Base-by-base conservation (phyloP, 2,329 filamentous ascomycete species). In the Ascochyta rabiei region DNA sequence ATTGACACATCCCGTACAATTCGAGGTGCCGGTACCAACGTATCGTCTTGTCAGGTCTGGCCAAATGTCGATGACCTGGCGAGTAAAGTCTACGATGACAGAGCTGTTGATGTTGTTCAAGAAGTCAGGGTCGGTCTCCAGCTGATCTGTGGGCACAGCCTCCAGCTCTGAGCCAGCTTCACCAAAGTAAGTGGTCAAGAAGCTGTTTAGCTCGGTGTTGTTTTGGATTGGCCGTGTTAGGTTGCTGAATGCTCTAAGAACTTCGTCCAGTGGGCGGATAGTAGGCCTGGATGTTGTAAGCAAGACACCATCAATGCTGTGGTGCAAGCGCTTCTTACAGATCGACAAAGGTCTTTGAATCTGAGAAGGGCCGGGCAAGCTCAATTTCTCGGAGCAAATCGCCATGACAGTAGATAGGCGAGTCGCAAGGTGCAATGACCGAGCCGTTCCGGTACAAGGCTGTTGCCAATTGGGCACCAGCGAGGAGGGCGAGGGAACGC, bases 341-440 rank as follows among this genome's bases (percentile, higher is more conserved):
- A 58, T 89, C 87, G 38, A 89, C 87, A 68, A 88, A 89, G 1
- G 86, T 88, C 79, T 89, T 89, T 56, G 86, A 89, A 74, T 89
- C 87, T 13, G 78, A 74, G 61, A 89, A 89, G 0, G 86, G 86
- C 21, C 76, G 77, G 2, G 86, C 86, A 9, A 89, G 77, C 75
- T 89, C 81, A 42, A 89, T 82, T 58, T 84, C 79, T 56, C 81
- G 78, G 2, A 89, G 78, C 12, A 89, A 79, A 0, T 87, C 83
- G 42, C 87, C 87, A 59, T 86, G 80, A 68, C 87, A 89, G 73
- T 89, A 89, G 18, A 89, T 78, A 15, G 84, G 82, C 8, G 86
- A 89, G 68, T 88, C 84, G 73, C 87, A 89, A 1, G 87, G 86
- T 2, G 86, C 84, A 54, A 83, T 79, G 35, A 85, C 76, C 3